Conservation (phyloP, 2,329 filamentous ascomycete species). For the Rutstroemia sydowiana region DNA sequence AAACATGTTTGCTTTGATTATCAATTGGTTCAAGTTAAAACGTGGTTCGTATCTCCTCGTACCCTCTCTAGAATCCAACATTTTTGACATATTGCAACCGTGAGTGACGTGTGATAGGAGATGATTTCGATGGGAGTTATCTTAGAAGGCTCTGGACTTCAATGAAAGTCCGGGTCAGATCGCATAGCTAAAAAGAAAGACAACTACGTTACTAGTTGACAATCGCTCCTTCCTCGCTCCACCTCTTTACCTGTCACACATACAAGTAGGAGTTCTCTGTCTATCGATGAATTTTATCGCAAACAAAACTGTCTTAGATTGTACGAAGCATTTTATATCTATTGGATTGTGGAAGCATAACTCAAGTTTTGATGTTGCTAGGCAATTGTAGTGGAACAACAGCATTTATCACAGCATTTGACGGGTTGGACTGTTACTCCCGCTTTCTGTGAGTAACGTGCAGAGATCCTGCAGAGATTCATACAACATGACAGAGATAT, state of each 20-base stretch:
- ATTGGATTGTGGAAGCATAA: constrained; percentile 1
- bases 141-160: no score
- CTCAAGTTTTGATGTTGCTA: constrained; percentile 4
- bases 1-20: no score
- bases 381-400: constrained; percentile 3
- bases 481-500: constrained; percentile 7
- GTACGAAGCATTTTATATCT: background rate
- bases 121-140: no score
- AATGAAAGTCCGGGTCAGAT: no score
- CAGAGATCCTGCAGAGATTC: constrained; percentile 1
- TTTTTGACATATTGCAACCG: no score
- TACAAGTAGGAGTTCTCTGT: background rate
- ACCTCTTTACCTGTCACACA: background rate
- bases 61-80: no score
- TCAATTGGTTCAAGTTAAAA: no score
- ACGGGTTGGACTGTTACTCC: constrained; percentile 5
- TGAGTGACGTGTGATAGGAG: no score
- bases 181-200: no score
- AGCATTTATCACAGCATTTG: constrained; percentile 1
- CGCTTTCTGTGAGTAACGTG: constrained; percentile 4
- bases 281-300: background rate
- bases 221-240: background rate
- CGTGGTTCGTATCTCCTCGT: no score
- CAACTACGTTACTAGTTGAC: no score
- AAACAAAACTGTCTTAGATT: background rate